Base-by-base conservation (phyloP, 164 flowering plant species). In the Piper betle region DNA sequence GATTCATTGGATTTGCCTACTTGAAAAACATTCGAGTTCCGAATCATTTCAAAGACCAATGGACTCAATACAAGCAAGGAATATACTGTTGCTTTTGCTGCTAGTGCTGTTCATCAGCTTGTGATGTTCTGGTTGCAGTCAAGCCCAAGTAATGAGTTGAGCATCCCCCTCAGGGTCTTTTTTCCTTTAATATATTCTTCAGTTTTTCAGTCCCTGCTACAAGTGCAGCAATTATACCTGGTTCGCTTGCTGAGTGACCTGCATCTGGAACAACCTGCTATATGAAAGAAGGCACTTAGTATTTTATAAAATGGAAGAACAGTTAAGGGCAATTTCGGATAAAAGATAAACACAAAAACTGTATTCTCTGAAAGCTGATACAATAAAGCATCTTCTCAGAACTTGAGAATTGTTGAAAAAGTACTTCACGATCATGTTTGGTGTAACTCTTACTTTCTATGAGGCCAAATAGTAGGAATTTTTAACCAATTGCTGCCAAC, bases 211-310 rank as follows among this genome's bases (percentile, higher is more conserved):
- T 89, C 61, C 83, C 91, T 66, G 86, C 91, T 64, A 89, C 96
- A 43, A 89, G 86, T 69, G 84, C 89, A 15, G 84, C 84, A 20
- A 91, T 71, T 59, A 77, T 84, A 48, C 91, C 91, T 6, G 79
- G 82, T 70, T 89, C 97, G 65, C 85, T 85, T 17, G 95, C 97
- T 1, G 94, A 90, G 72, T 90, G 97, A 10, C 95, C 95, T 42
- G 97, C 90, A 76, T 87, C 84, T 38, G 71, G 70, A 53, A 85
- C 84, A 43, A 90, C 75, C 97, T 89, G 79, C 63, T 59, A 10
- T 7, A 25, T 25, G 57, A 52, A 18, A 7, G 6, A 54, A 18
- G 2, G 6, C 57, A 54, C 4, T 17, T 8, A 16, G 33, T 25
- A 25, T 25, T 4, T 54, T 10, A 18, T 53, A 11, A 0, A 53